phyloP scores from a whole-genome alignment of 2,329 filamentous ascomycete species.

The Alternaria sp. region DNA sequence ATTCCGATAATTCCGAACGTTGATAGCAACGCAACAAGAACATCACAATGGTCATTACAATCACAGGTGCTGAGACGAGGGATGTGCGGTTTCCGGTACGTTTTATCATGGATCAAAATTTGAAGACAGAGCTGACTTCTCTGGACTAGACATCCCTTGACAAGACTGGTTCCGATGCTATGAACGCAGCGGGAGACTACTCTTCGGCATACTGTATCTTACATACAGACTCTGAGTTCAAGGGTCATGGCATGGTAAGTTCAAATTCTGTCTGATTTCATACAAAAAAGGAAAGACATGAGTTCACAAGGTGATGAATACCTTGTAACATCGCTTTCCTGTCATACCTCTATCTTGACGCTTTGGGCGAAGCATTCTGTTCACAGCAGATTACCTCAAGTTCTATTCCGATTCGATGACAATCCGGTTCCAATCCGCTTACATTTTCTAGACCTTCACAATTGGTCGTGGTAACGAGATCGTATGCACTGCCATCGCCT shows the following conservation, averaged over 20 bases:
- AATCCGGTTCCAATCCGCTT: not conserved
- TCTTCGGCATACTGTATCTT: conserved; percentile 95
- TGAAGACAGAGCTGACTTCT: not conserved
- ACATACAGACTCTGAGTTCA: conserved; percentile 75
- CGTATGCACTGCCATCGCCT: conserved; percentile 83
- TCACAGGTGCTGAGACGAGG: conserved; percentile 56
- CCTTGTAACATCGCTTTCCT: not conserved
- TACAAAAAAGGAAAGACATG: not conserved
- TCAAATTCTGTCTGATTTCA: conserved; percentile 51
- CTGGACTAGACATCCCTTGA: conserved; percentile 78
- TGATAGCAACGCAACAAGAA: conserved; percentile 1
- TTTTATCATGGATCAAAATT: not conserved
- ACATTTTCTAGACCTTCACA: conserved; percentile 68
- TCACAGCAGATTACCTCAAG: not conserved
- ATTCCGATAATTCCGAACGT: conserved; percentile 19
- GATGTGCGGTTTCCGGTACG: conserved; percentile 61
- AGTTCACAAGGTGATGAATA: not conserved
- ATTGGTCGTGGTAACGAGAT: conserved; percentile 93
- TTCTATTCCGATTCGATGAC: not conserved
- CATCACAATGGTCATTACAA: conserved; percentile 55
- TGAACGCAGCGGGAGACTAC: conserved; percentile 94
- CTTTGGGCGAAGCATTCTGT: not conserved
- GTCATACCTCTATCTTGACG: not conserved
- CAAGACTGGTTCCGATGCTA: conserved; percentile 95
- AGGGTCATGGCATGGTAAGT: conserved; percentile 80